Evolutionary conservation across 2,329 filamentous ascomycete genomes (phyloP).

Genomic region (Stachybotrys echinatus): DNA sequence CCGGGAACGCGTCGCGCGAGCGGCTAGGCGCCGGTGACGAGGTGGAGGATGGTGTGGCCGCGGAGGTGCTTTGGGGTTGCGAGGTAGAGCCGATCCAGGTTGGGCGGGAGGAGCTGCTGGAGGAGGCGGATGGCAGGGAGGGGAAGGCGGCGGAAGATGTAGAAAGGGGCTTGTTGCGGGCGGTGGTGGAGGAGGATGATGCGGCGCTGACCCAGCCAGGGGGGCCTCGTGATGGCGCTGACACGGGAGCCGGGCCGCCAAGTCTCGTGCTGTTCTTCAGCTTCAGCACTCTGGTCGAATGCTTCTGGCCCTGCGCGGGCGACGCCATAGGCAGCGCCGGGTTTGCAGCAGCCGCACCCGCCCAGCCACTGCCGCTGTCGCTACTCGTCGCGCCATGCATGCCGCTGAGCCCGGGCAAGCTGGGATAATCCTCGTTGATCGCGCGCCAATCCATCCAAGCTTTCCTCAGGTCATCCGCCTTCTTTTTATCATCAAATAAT

Average conservation of each 20-base stretch:
- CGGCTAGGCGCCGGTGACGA: constrained; percentile 17
- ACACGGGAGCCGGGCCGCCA: constrained; percentile 28
- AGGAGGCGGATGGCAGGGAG: constrained; percentile 28
- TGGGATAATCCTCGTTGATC: constrained; percentile 93
- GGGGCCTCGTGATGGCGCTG: constrained; percentile 10
- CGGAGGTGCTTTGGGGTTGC: constrained; percentile 4
- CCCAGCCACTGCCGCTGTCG: constrained; percentile 56
- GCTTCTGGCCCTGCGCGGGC: constrained; percentile 38
- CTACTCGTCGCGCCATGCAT: constrained; percentile 56
- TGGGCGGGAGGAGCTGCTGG: constrained; percentile 16
- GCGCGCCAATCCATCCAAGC: constrained; percentile 95
- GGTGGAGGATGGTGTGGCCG: constrained; percentile 20
- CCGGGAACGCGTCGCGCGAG: constrained; percentile 61
- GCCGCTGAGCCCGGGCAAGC: constrained; percentile 69
- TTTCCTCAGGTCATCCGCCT: constrained; percentile 67
- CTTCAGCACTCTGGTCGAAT: constrained; percentile 50
- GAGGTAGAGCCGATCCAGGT: constrained; percentile 21
- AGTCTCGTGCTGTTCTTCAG: constrained; percentile 53
- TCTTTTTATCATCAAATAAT: constrained; percentile 77
- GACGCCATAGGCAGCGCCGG: constrained; percentile 36
- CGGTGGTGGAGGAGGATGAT: constrained; percentile 14
- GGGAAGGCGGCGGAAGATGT: constrained; percentile 40
- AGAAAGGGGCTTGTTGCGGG: constrained; percentile 12
- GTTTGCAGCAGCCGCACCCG: constrained; percentile 52
- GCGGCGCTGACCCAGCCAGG: constrained; percentile 16